Evolutionary conservation across 768 basidiomycete genomes (phyloP), one percentile per base, ranked within the genome.

Genomic region (Pulveroboletus sp.): DNA sequence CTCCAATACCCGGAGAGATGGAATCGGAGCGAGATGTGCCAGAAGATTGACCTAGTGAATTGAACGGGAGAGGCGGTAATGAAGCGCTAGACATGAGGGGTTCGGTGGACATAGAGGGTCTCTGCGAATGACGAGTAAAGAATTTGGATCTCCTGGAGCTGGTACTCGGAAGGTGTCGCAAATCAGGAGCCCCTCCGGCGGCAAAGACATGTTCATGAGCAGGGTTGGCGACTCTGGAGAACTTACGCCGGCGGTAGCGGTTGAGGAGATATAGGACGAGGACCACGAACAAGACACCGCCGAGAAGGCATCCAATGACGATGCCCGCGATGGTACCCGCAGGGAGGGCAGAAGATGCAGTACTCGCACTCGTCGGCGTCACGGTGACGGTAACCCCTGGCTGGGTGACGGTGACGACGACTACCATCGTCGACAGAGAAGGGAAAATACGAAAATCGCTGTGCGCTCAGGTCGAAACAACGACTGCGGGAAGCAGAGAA

Each of bases 41-140:
- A 1, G 39, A 42, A 24, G 47, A 55, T 12, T 41, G 54, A 21
- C 26, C 18, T 1, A 36, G 51, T 8, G 52, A 53, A 10, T 41
- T 36, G 33, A 41, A n/a, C 8, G 49, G 40, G 40, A 45, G 48
- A 17, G 54, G 43, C 0, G 56, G 50, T 46, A 48, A 56, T 6
- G 57, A 47, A 24, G 41, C 12, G 5, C 49, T 45, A n/a, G 51
- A 32, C 3, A 64, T 55, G 33, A 67, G 57, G 11, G 67, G 60
- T 14, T 69, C 60, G 8, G 46, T 43, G 0, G 60, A 64, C 12
- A 55, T 24, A 9, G 65, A 66, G 30, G 43, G 50, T 6, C 40
- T 55, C 31, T 55, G 50, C 0, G 49, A 42, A 31, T 54, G 64
- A 41, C 17, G 41, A 17, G 32, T 4, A 33, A 49, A 37, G 15